A percentile compares a stretch with the other conserved stretches of the same genome.
phyloP scores from a whole-genome alignment of 371 early-diverging fungal genomes.

The Rhizopus sp. region DNA sequence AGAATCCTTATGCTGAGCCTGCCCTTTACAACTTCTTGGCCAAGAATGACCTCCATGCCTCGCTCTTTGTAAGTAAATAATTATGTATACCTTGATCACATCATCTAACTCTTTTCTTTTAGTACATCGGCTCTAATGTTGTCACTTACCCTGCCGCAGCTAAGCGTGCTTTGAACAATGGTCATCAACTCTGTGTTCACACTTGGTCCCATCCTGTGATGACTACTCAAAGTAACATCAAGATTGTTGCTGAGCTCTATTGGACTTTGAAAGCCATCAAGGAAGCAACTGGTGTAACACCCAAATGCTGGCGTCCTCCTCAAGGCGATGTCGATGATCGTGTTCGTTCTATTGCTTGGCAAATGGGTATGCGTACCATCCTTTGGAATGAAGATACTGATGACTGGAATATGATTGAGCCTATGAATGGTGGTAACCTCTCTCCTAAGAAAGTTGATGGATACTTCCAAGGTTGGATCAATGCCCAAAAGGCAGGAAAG shows the following conservation, averaged over 20 bases:
- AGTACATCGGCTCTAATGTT: slow-evolving; percentile 52
- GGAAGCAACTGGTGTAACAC: slow-evolving; percentile 50
- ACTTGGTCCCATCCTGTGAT: slow-evolving; percentile 62
- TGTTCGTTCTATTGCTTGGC: slow-evolving; percentile 49
- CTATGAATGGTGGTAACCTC: slow-evolving; percentile 32
- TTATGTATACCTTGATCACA: not conserved
- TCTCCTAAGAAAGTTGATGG: slow-evolving; percentile 30
- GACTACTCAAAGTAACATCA: slow-evolving; percentile 50
- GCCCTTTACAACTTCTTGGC: slow-evolving; percentile 43
- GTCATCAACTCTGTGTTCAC: slow-evolving; percentile 49
- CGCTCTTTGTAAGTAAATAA: slow-evolving; percentile 27
- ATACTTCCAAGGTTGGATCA: slow-evolving; percentile 41
- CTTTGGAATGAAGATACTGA: slow-evolving; percentile 43
- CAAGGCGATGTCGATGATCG: slow-evolving; percentile 55
- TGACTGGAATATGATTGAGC: slow-evolving; percentile 29
- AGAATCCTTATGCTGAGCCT: slow-evolving; percentile 39
- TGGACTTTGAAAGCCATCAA: slow-evolving; percentile 52
- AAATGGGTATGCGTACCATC: slow-evolving; percentile 44
- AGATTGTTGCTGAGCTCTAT: slow-evolving; percentile 57
- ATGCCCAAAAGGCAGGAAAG: slow-evolving; percentile 29
- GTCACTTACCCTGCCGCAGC: slow-evolving; percentile 42
- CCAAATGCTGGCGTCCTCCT: slow-evolving; percentile 57
- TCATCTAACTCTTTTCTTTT: not conserved
- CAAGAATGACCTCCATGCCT: slow-evolving; percentile 17
- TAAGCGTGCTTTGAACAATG: slow-evolving; percentile 39